Evolutionary conservation across 352 stramenopile species (phyloP), one percentile per base, ranked within the genome.

Genomic region (Phytophthora agathidicida): DNA sequence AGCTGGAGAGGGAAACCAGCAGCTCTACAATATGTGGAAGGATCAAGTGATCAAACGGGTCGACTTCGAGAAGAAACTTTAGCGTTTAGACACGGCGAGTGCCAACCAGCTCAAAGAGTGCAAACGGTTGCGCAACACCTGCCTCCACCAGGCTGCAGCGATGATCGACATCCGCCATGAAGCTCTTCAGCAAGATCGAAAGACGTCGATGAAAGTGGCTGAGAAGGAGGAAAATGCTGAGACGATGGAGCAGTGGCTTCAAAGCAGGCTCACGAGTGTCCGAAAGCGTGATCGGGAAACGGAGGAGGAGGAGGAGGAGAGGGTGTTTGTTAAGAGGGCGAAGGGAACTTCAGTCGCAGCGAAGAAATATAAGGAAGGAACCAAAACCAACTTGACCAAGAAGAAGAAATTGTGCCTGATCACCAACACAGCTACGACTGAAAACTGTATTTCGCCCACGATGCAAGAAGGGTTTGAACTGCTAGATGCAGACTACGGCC

Each of bases 191-290:
- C 28, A 32, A 31, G 19, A 16, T 5, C 11, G 4, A 23, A 37
- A 39, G 19, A 1, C 28, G 0, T 51, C 16, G 44, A 6, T 20
- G 13, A 5, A 7, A 22, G 44, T 17, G 6, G 30, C 16, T 22
- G n/a, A 42, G 23, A 17, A 53, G 30, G 30, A 41, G 23, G 22
- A 42, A 8, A 13, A 53, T 6, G 17, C 9, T 32, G 31, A 53
- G 19, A 53, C 45, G 30, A 43, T 52, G 30, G 30, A 23, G 32
- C 44, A 52, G 7, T 41, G 44, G 44, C 3, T 52, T 9, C 31
- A 16, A 19, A 52, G 14, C 11, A 30, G 7, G 14, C 24, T 41
- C 7, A 52, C 16, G 2, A 23, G 16, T 14, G 24, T 7, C n/a
- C 19, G 14, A 3, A 42, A 53, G 22, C 31, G 20, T 22, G 24